Base-by-base conservation (phyloP, 495 filamentous ascomycete species). In the Parathielavia appendiculata region DNA sequence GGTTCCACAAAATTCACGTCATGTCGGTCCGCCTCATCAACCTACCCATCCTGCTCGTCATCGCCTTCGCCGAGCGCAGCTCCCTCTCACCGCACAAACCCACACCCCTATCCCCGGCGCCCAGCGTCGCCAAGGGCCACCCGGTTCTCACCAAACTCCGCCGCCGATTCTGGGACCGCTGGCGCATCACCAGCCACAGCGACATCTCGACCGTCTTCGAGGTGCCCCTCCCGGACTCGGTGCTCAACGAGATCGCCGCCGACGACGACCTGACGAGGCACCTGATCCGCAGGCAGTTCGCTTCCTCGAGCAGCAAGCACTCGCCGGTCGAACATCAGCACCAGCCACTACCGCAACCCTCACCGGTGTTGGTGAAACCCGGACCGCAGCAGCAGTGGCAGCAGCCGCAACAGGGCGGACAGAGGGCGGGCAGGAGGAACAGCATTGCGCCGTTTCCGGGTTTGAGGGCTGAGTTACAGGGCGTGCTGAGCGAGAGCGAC, bases 1-100 rank as follows among this genome's bases (percentile, higher is more conserved):
- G 86, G 86, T 89, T 89, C 61, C 86, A 90, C 72, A 90, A 89
- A 65, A 81, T 89, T 57, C 88, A 90, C 64, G 83, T 90, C 47
- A 75, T 79, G 49, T 75, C 76, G 12, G 81, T 89, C 14, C 82
- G 86, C 35, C 57, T 79, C 11, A 73, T 86, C 65, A 90, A 90
- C 63, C 73, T 83, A 2, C 86, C 86, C 1, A 64, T 90, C 6
- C 74, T 90, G 0, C 75, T 88, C 35, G 30, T 81, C 55, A 82
- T 90, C 56, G 76, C 78, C 34, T 46, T 81, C 17, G 76, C 79
- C 52, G 86, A 86, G 66, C 82, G 85, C 43, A 75, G 77, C 44
- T 62, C 68, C 3, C 66, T 79, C 19, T 77, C 74, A 70, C 69
- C 69, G 4, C 40, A 36, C 49, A 23, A 35, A 1, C 51, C 54